Base-by-base conservation (phyloP, 352 stramenopile species). In the Pythium rhizo-oryzae region DNA sequence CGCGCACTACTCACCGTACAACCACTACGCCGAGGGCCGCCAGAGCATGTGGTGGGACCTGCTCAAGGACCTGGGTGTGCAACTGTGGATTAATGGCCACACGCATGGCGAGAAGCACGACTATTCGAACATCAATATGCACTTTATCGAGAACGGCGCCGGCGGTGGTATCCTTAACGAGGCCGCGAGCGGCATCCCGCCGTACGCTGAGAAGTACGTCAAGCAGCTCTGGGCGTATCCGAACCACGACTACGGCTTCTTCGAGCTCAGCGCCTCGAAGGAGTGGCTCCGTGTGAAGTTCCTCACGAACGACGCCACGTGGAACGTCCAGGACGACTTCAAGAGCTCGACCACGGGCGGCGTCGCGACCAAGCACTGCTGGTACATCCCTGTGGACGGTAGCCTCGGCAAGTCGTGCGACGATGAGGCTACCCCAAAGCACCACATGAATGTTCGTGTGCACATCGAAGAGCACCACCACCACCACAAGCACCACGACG, bases 131-230 rank as follows among this genome's bases (percentile, higher is more conserved):
- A 80, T 90, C 25, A 78, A 81, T 55, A 90, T 84, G 43, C 85
- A 93, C 58, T 91, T 93, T 55, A 85, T 93, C 28, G 85, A 93
- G 69, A 93, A 93, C 62, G 85, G 85, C 7, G 85, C 82, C n/a
- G 85, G 82, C 23, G 85, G 85, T 16, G 85, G 84, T 53, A 92
- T 92, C 50, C 75, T 89, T 21, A 92, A 86, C 49, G 82, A 92
- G 50, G 85, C 82, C 15, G 80, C 82, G 1, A 91, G 81, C 59
- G 84, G 82, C 23, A 87, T 91, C 58, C 81, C 83, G 16, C 81
- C 81, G 3, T 89, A 83, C 35, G 76, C 76, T 9, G 62, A 81
- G 56, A 75, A 82, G 65, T 85, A 86, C 24, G 72, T 93, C 7
- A 71, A 89, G 51, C 90, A 91, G 25, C 47, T 93, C 0, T 93